Base-by-base conservation (phyloP, 345 rosid species). In the Murraya koenigii region DNA sequence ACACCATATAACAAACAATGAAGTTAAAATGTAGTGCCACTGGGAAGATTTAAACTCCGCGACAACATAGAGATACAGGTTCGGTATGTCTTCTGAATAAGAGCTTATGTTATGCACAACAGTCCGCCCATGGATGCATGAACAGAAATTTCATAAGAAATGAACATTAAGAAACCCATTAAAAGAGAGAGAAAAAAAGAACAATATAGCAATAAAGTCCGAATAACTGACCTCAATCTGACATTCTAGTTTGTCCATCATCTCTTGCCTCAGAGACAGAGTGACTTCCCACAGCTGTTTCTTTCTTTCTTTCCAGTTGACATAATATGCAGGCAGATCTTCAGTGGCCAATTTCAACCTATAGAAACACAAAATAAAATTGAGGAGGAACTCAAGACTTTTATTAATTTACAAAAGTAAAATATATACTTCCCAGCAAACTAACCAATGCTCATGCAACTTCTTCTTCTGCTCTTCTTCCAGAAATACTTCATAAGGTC, bases 401-500 rank as follows among this genome's bases (percentile, higher is more conserved):
- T 63, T 54, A 38, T 36, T 6, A 35, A 25, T 23, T 32, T 17
- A 68, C 77, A 9, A 64, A 84, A 72, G 35, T 1, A 26, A 69
- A 77, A 70, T 67, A 33, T 67, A 67, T 19, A 77, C 69, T 84
- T 70, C 70, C 80, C 47, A 60, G 75, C 47, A 82, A 64, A 87
- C 97, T 82, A 77, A 96, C 99, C 98, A 96, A 78, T 94, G 90
- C 70, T 86, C 88, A 33, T 80, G 92, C 91, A 96, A 81, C 83
- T 88, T 96, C 84, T 88, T 96, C 84, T 86, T 92, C 85, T 79
- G 79, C 72, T 96, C 98, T 80, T 96, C 98, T 89, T 91, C 93
- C 82, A 92, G 90, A 80, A 92, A 94, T 75, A 91, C 84, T 88
- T 90, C 95, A 76, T 91, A 96, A 15, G 99, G 97, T 74, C 87